Base-by-base conservation (phyloP, 306 rosid genomes). In the Arachis hypogaea region DNA sequence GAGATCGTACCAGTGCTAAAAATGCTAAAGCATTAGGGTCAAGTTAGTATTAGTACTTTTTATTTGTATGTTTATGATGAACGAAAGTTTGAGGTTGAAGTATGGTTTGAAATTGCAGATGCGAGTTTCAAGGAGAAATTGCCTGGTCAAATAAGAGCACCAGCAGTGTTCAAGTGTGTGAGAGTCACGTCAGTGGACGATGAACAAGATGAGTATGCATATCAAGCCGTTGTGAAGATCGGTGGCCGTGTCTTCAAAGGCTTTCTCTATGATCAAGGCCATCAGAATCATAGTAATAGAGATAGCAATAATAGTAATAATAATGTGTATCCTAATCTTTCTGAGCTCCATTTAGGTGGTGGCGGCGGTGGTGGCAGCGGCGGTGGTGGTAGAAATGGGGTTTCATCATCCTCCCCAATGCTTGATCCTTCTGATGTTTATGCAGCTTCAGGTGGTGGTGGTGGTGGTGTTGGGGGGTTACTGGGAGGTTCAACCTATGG, bases 101-200 rank as follows among this genome's bases (percentile, higher is more conserved):
- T 22, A 38, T 54, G 42, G 51, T 42, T n/a, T 55, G 36, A 22
- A 73, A 40, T 76, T 45, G 41, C 80, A 93, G 98, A 91, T 86
- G 96, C 76, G 63, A 59, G 90, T 11, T 81, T 86, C 16, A 88
- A 77, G 22, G 97, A 86, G 55, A 1, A 84, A 38, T 78, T 94
- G 82, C 98, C 97, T 0, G 90, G 96, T 0, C 98, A 91, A 81
- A 85, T 94, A 62, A 87, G 96, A 7, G 96, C 87, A 29, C 83
- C 86, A 10, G 98, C 98, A 2, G 94, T 89, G 45, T 94, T 94
- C 90, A 94, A 94, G 88, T 94, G 98, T 69, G 98, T 94, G 4
- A 69, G 90, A 64, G 98, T 94, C 40, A 86, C 98, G 3, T 89
- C 94, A 3, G 86, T 94, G 82, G 97, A 91, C 0, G 97, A 88